Base-by-base conservation (phyloP, 345 rosid genomes). In the Dipteronia dyeriana region DNA sequence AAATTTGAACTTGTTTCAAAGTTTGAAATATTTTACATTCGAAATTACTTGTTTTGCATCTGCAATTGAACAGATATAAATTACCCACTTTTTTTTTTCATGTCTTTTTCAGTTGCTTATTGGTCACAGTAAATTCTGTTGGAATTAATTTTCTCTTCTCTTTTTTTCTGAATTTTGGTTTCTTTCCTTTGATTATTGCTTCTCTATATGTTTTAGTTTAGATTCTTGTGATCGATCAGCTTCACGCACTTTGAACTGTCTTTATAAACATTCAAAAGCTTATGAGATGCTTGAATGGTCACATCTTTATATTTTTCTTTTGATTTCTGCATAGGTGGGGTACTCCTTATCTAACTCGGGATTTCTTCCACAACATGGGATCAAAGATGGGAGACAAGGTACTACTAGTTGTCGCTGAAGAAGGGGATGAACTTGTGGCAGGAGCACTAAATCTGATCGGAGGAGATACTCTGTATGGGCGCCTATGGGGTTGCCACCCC, bases 361-460 rank as follows among this genome's bases (percentile, higher is more conserved):
- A 93, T 29, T 95, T 95, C 86, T 95, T 95, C 80, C 97, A 93
- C 66, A 72, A 64, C 79, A 75, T 95, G 89, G 96, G 91, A 81
- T 87, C 93, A 17, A 93, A 91, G 85, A 83, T 95, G 90, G 92
- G 90, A 83, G 99, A 93, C 69, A 74, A 74, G 5, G 91, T 93
- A 49, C 81, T 95, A 9, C 94, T 95, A 26, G 91, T 95, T 81
- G 82, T 87, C 73, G 97, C 99, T 71, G 99, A 92, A 88, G 88
- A 95, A 80, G 90, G 91, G 22, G 94, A 88, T 10, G 96, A 93
- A 84, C 84, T 90, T 76, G 96, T 95, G 47, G 99, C 98, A 0
- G 98, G 99, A 88, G 98, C 99, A 49, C 83, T 95, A 78, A 93
- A 95, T 88, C 89, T 95, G 68, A 93, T 95, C 17, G 99, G 98